These are phyloP conservation scores for Pythium oligandrum DNA, from an alignment of 352 stramenopile species.

Conservation along the genomic window DNA sequence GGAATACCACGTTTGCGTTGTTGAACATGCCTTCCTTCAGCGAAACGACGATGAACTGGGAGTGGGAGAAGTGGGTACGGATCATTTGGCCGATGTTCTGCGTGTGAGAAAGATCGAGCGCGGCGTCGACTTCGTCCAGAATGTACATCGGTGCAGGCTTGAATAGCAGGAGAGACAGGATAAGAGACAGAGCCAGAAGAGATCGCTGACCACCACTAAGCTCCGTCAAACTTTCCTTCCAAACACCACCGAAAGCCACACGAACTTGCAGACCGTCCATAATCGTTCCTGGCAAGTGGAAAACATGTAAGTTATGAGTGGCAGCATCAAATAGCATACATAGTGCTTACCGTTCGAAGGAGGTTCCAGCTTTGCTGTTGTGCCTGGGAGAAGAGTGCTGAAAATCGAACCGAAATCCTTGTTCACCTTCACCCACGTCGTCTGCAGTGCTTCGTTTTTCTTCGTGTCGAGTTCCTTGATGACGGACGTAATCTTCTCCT, in stretches of 20 bases:
- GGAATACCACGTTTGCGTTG: slow-evolving; percentile 99
- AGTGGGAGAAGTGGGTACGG: slow-evolving; percentile 98
- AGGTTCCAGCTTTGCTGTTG: slow-evolving; percentile 97
- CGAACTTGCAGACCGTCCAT: slow-evolving; percentile 97
- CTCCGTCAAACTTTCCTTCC: slow-evolving; percentile 99
- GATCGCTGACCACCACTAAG: slow-evolving; percentile 98
- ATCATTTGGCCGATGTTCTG: slow-evolving; percentile 99
- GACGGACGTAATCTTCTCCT: slow-evolving; percentile 98
- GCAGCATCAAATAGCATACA: no score
- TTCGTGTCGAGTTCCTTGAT: slow-evolving; percentile 99
- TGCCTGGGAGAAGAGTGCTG: slow-evolving; percentile 96
- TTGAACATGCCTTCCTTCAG: slow-evolving; percentile 99
- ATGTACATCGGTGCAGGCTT: slow-evolving; percentile 99
- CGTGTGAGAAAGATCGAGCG: slow-evolving; percentile 98
- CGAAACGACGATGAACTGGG: slow-evolving; percentile 99
- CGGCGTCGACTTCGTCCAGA: slow-evolving; percentile 99
- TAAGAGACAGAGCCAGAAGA: slow-evolving; percentile 98
- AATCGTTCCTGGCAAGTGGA: slow-evolving; percentile 55
- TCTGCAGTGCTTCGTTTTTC: slow-evolving; percentile 96
- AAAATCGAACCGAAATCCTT: slow-evolving; percentile 99
- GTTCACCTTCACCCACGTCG: slow-evolving; percentile 99
- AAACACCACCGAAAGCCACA: slow-evolving; percentile 98
- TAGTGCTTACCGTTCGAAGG: slow-evolving; percentile 72
- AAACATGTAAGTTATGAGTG: slow-evolving; percentile 1
- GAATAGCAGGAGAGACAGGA: slow-evolving; percentile 98